Evolutionary conservation across 176 grass and related monocot species (phyloP).

Genomic region (Cymbopogon citratus): DNA sequence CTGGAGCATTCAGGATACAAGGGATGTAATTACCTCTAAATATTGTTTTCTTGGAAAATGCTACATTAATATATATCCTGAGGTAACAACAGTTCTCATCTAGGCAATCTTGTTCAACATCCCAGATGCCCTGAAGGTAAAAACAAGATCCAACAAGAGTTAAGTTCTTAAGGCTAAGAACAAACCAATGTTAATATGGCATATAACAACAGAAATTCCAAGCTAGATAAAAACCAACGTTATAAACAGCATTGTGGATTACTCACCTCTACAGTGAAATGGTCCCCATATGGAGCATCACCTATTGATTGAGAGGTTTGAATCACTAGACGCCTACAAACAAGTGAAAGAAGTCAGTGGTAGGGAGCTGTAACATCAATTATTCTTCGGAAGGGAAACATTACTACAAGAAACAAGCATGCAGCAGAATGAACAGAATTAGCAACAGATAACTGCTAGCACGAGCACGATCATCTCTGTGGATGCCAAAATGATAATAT

Average conservation of each 20-base stretch:
- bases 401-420: not conserved
- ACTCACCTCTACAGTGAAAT: slow-evolving; percentile 89
- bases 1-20: slow-evolving; percentile 3
- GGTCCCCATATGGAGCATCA: slow-evolving; percentile 82
- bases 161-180: not conserved
- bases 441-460: not conserved
- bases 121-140: slow-evolving; percentile 72
- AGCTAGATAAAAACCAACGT: slow-evolving; percentile 24
- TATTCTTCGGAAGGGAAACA: slow-evolving; percentile 15
- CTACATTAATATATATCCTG: slow-evolving; percentile 67
- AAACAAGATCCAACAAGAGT: slow-evolving; percentile 1
- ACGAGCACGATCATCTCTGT: no score
- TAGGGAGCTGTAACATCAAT: slow-evolving; percentile 3
- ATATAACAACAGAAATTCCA: not conserved
- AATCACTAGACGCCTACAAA: slow-evolving; percentile 57
- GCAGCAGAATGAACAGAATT: slow-evolving; percentile 1
- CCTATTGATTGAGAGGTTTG: slow-evolving; percentile 73
- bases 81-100: slow-evolving; percentile 62
- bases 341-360: slow-evolving; percentile 25
- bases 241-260: not conserved
- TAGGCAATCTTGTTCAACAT: slow-evolving; percentile 59
- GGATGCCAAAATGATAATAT: not conserved
- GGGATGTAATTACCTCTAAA: slow-evolving; percentile 66
- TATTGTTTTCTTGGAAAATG: slow-evolving; percentile 85
- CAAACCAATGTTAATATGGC: slow-evolving; percentile 6